phyloP scores from a whole-genome alignment of 2,329 filamentous ascomycete species.

The Ambrosiella beaveri region DNA sequence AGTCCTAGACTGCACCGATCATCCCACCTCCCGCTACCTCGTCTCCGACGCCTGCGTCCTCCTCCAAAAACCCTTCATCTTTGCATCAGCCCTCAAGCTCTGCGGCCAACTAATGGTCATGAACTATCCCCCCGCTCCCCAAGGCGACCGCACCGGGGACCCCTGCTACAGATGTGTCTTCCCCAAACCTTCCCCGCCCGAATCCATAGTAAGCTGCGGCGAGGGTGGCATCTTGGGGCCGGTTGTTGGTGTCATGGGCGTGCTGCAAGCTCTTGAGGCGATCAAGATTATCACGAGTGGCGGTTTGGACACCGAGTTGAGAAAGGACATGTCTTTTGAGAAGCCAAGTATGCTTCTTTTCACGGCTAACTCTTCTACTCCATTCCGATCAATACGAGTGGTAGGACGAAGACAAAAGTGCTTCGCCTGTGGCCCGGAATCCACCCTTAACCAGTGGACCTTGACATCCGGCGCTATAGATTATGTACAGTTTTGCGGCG shows the following conservation, averaged over 20 bases:
- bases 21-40: conserved; percentile 77
- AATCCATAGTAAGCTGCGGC: conserved; percentile 69
- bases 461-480: conserved; percentile 53
- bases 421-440: conserved; percentile 52
- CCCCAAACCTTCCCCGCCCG: conserved; percentile 67
- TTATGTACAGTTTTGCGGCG: conserved; percentile 75
- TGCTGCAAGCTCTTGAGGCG: conserved; percentile 76
- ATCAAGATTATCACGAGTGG: conserved; percentile 54
- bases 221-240: conserved; percentile 87
- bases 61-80: conserved; percentile 62
- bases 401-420: conserved; percentile 53
- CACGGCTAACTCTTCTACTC: conserved; percentile 25
- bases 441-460: conserved; percentile 43
- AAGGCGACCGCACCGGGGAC: conserved; percentile 40
- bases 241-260: conserved; percentile 83
- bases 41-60: conserved; percentile 82
- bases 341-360: conserved; percentile 28
- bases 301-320: conserved; percentile 8
- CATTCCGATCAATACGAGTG: conserved; percentile 61
- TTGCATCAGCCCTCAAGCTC: conserved; percentile 72
- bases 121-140: conserved; percentile 55
- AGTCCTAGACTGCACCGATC: conserved; percentile 89
- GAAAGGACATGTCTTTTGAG: background rate
- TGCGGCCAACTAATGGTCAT: conserved; percentile 83
- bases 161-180: conserved; percentile 94